phyloP scores from a whole-genome alignment of 2,329 filamentous ascomycete genomes.

The Ploettnerulaceae sp. region DNA sequence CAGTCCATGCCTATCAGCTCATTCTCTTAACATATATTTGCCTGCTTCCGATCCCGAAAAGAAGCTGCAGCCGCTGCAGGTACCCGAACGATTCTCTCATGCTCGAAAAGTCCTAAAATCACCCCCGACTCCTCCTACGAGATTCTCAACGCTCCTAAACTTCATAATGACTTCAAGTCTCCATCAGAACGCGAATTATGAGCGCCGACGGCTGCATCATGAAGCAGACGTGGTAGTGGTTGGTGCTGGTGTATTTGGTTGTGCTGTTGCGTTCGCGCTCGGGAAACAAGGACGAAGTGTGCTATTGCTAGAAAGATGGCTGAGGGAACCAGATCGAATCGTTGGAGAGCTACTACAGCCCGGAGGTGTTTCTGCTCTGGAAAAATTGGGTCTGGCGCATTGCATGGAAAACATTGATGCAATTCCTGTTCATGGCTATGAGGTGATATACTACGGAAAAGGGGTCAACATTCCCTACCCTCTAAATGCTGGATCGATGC shows the following conservation, averaged over 20 bases:
- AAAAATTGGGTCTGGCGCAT: slow-evolving; percentile 72
- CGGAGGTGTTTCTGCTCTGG: slow-evolving; percentile 76
- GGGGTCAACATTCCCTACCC: slow-evolving; percentile 78
- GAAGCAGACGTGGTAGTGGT: slow-evolving; percentile 84
- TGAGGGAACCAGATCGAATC: slow-evolving; percentile 92
- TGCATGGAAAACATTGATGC: slow-evolving; percentile 89
- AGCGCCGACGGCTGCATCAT: slow-evolving; percentile 50
- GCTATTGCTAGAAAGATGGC: slow-evolving; percentile 78
- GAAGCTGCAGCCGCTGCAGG: slow-evolving; percentile 7
- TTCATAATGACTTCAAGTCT: slow-evolving; percentile 17
- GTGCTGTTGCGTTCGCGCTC: slow-evolving; percentile 76
- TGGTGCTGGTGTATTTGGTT: slow-evolving; percentile 86
- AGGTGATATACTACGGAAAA: slow-evolving; percentile 75
- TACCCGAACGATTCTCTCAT: slow-evolving; percentile 6
- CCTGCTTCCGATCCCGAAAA: slow-evolving; percentile 13
- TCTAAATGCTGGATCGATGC: slow-evolving; percentile 42
- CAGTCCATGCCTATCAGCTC: slow-evolving; percentile 16
- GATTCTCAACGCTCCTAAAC: slow-evolving; percentile 2
- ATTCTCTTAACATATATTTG: slow-evolving; percentile 8
- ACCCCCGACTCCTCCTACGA: background rate
- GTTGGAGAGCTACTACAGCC: slow-evolving; percentile 94
- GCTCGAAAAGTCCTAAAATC: slow-evolving; percentile 8
- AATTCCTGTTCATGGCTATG: slow-evolving; percentile 77
- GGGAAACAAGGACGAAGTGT: slow-evolving; percentile 89
- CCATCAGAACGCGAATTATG: slow-evolving; percentile 28